Evolutionary conservation across 768 basidiomycete genomes (phyloP), one percentile per base, ranked within the genome.

Genomic region (Tricholoma furcatifolium): DNA sequence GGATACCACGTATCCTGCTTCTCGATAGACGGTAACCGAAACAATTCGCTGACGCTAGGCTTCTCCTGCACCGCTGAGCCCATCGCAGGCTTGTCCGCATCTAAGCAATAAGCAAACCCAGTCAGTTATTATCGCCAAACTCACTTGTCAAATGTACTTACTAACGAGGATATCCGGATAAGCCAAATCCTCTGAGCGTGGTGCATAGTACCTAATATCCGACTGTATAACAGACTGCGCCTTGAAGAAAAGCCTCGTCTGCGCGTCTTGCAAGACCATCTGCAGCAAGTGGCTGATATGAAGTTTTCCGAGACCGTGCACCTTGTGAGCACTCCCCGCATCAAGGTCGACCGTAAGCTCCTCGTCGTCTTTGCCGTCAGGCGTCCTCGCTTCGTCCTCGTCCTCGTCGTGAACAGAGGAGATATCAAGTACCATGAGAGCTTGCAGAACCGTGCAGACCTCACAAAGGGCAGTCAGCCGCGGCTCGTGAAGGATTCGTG

Each of bases 361-460:
- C 43, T 72, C 72, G 8, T 47, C 42, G 17, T 74, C 69, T 44
- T 72, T 72, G 8, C 45, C 42, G 17, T 62, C 54, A 56, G 59
- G 57, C 10, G 14, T 14, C 10, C 21, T 32, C 20, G 39, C 18
- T 21, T 65, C 59, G 3, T 58, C 53, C 6, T 47, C 47, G 17
- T 63, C 62, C 9, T 60, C 64, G 7, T 61, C 65, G 2, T 62
- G 55, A 35, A 60, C 7, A 52, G 59, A 68, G 0, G 81, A 74
- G 15, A 90, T 76, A 63, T 96, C 94, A 24, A 94, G 83, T 3
- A 98, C 90, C 93, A 98, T 98, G 38, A 98, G 77, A 0, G 95
- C 96, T 65, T 95, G 91, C 2, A 99, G 77, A 17, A 99, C 92
- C 0, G 93, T 98, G 75, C 96, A 99, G 21, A 98, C 92, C 66